phyloP scores from a whole-genome alignment of 2,329 filamentous ascomycete genomes.

The Volutella citrinella region DNA sequence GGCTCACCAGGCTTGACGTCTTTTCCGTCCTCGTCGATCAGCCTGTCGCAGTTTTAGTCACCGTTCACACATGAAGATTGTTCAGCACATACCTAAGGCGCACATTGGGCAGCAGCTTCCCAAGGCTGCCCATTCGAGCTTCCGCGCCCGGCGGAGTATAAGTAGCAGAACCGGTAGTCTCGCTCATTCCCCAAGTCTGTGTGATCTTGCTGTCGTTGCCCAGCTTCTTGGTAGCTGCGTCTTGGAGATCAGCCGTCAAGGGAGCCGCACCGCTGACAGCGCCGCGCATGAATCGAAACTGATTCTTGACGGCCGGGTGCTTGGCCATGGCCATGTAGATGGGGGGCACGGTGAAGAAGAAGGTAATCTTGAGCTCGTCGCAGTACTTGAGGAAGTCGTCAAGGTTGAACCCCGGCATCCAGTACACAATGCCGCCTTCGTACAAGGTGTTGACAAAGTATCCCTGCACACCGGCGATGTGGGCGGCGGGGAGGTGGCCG shows the following conservation, averaged over 20 bases:
- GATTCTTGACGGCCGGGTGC: slow-evolving; percentile 50
- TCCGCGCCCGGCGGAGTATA: slow-evolving; percentile 36
- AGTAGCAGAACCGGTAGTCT: slow-evolving; percentile 50
- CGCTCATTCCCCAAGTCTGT: slow-evolving; percentile 59
- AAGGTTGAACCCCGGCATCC: slow-evolving; percentile 62
- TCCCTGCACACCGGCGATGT: slow-evolving; percentile 44
- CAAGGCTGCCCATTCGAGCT: slow-evolving; percentile 46
- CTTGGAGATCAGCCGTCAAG: slow-evolving; percentile 51
- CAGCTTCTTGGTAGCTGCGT: slow-evolving; percentile 47
- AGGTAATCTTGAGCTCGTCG: slow-evolving; percentile 47
- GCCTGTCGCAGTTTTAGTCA: too few relatives aligned
- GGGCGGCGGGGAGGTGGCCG: slow-evolving; percentile 43
- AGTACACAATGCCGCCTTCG: slow-evolving; percentile 50
- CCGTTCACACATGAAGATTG: too few relatives aligned
- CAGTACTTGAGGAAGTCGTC: slow-evolving; percentile 51
- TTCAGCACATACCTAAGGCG: slow-evolving; percentile 25
- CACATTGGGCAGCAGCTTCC: slow-evolving; percentile 26
- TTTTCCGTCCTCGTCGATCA: slow-evolving; percentile 38
- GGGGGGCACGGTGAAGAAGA: slow-evolving; percentile 58
- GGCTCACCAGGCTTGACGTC: slow-evolving; percentile 38
- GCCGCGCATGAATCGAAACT: slow-evolving; percentile 47
- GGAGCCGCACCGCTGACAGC: slow-evolving; percentile 55
- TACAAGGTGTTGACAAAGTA: slow-evolving; percentile 41
- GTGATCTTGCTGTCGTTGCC: slow-evolving; percentile 37
- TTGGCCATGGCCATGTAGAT: slow-evolving; percentile 60